These are phyloP conservation scores for Geotrichum bryndzae DNA, from an alignment of 1,139 yeast genomes.

Conservation along the genomic window DNA sequence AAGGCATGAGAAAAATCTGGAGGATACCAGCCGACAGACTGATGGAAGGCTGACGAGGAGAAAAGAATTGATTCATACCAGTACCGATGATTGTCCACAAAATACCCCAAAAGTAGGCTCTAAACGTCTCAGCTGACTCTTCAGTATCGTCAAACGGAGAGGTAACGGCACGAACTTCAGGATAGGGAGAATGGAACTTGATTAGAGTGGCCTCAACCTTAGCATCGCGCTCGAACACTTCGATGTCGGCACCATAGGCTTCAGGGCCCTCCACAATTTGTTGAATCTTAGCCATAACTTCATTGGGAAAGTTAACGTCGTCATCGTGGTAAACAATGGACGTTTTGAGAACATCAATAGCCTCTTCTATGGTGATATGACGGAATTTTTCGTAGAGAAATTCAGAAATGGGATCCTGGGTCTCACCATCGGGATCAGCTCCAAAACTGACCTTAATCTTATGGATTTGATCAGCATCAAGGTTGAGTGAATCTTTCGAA, in stretches of 20 bases:
- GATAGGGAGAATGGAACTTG: conserved; percentile 42
- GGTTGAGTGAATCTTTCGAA: conserved; percentile 3
- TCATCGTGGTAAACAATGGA: conserved; percentile 38
- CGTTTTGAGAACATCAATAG: conserved; percentile 41
- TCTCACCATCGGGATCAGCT: conserved; percentile 14
- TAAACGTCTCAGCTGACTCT: conserved; percentile 43
- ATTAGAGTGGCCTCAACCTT: conserved; percentile 43
- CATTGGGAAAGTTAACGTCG: conserved; percentile 34
- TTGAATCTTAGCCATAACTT: conserved; percentile 34
- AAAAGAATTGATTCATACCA: conserved; percentile 52
- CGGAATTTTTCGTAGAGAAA: conserved; percentile 40
- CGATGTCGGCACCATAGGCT: conserved; percentile 16
- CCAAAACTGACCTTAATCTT: conserved; percentile 12
- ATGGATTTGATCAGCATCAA: conserved; percentile 1
- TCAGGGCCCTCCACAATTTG: conserved; percentile 26
- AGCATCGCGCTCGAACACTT: conserved; percentile 30
- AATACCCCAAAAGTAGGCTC: conserved; percentile 50
- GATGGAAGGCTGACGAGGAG: conserved; percentile 49
- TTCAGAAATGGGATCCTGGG: conserved; percentile 7
- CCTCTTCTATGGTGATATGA: conserved; percentile 38
- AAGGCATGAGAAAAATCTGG: conserved; percentile 51
- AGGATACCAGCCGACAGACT: conserved; percentile 43
- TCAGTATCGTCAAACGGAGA: conserved; percentile 43
- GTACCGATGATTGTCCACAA: conserved; percentile 54
- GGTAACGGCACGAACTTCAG: conserved; percentile 46